Evolutionary conservation across 768 basidiomycete genomes (phyloP).

Genomic region (Psilocybe cyanescens): DNA sequence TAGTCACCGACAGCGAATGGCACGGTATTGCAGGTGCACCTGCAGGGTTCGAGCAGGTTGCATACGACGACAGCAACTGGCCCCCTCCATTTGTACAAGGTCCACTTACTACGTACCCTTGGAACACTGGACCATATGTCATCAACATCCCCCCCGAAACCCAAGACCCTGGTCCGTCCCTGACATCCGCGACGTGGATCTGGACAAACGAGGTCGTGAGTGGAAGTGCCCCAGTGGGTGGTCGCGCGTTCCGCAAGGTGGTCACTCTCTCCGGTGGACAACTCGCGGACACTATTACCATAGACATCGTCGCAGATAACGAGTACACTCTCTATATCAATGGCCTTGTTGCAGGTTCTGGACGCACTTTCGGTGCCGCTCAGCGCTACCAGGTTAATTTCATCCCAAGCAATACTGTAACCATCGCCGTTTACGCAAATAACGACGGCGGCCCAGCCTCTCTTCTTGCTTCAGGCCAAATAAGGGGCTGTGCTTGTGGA

Average conservation of each 20-base stretch:
- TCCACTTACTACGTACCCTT: slow-evolving; percentile 1
- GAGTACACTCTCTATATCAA: slow-evolving; percentile 33
- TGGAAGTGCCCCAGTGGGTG: slow-evolving; percentile 25
- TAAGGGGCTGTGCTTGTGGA: slow-evolving; percentile 10
- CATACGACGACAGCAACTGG: slow-evolving; percentile 35
- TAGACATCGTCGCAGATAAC: slow-evolving; percentile 31
- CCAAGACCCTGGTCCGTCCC: neutral
- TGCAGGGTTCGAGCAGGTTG: slow-evolving; percentile 30
- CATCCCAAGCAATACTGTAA: slow-evolving; percentile 24
- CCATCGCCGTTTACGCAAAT: slow-evolving; percentile 26
- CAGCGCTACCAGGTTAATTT: slow-evolving; percentile 17
- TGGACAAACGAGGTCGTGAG: slow-evolving; percentile 33
- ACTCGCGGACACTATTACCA: slow-evolving; percentile 23
- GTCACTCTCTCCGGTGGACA: slow-evolving; percentile 26
- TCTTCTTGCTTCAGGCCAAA: slow-evolving; percentile 6
- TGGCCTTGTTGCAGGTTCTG: slow-evolving; percentile 25
- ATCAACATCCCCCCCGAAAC: neutral
- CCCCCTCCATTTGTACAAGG: slow-evolving; percentile 28
- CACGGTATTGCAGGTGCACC: slow-evolving; percentile 26
- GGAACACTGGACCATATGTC: neutral
- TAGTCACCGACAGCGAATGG: slow-evolving; percentile 36
- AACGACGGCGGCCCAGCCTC: slow-evolving; percentile 23
- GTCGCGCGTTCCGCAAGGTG: slow-evolving; percentile 33
- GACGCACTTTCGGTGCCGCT: slow-evolving; percentile 14
- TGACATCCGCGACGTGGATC: slow-evolving; percentile 15